Conservation (phyloP, 495 filamentous ascomycete genomes). For the Peziza echinospora region DNA sequence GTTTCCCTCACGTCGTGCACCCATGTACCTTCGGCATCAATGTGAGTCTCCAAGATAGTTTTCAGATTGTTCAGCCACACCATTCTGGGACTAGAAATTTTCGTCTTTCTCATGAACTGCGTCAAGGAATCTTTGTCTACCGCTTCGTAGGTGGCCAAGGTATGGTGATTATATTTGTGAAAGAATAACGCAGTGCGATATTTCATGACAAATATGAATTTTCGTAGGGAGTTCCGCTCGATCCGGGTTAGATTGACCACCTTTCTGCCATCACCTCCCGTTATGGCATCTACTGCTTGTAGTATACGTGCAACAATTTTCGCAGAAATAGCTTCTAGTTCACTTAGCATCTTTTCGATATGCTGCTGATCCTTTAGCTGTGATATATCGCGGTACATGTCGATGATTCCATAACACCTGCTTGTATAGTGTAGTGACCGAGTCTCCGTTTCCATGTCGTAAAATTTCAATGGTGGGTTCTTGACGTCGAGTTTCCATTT, state of each 20-base stretch:
- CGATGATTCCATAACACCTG: conserved; percentile 16
- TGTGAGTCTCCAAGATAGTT: conserved; percentile 26
- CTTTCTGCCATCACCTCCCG: conserved; percentile 3
- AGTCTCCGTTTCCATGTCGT: background rate
- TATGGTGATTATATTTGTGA: conserved; percentile 21
- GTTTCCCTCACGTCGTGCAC: conserved; percentile 13
- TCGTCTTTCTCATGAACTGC: conserved; percentile 27
- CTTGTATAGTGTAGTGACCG: conserved; percentile 8
- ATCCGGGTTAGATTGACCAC: conserved; percentile 21
- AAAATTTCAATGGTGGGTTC: conserved; percentile 2
- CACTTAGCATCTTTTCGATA: conserved; percentile 18
- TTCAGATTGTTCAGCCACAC: conserved; percentile 33
- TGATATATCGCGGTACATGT: conserved; percentile 22
- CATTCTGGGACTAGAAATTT: conserved; percentile 25
- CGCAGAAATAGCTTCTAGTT: conserved; percentile 12
- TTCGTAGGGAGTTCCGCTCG: conserved; percentile 26
- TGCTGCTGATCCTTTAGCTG: conserved; percentile 9
- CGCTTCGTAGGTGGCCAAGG: conserved; percentile 20
- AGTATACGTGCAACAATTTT: conserved; percentile 10
- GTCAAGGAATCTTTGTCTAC: conserved; percentile 23
- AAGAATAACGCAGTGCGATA: conserved; percentile 24
- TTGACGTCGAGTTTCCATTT: background rate
- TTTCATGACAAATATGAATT: conserved; percentile 34
- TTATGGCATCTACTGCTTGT: conserved; percentile 4
- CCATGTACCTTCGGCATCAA: conserved; percentile 24